Base-by-base conservation (phyloP, 768 basidiomycete genomes). In the Mycena metata region DNA sequence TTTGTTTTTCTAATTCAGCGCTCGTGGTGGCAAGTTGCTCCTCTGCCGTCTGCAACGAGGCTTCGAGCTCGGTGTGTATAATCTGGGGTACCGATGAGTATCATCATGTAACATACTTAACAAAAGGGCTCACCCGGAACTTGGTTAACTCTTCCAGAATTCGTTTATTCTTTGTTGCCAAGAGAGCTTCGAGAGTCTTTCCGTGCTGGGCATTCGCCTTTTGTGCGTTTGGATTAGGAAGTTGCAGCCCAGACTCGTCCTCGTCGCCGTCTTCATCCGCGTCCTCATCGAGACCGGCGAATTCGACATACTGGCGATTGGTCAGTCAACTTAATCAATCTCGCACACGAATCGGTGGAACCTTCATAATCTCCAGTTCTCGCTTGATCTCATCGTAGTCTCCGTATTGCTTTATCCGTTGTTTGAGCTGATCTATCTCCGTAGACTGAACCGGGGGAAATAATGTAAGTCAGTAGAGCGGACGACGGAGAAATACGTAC, bases 321-420 rank as follows among this genome's bases (percentile, higher is more conserved):
- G 19, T 49, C 49, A 60, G 49, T 41, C 12, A 56, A 30, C 30
- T 30, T 35, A 55, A 33, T 26, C 10, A 54, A 36, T 33, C 24
- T 36, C 50, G 21, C 15, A 39, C 0, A 54, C 65, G 56, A n/a
- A 36, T 21, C 43, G 26, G 7, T 75, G 81, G 51, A 55, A 94
- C 98, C 89, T 99, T 98, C 95, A 99, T 94, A 71, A 99, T 99
- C 76, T 96, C 96, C 33, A 99, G 85, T 78, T 99, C 98, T 30
- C 98, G 91, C 82, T 99, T 99, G 76, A 99, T 90, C 81, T 99
- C 96, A 74, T 99, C 97, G 74, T 99, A 99, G 78, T 99, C 96
- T 17, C 78, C 78, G 68, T 91, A 94, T 70, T 88, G 88, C 73
- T 88, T 89, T 42, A 99, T 81, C 71, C 90, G 90, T 39, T 82